Conservation (phyloP, 305 asterid genomes). For the Fraxinus greggii region DNA sequence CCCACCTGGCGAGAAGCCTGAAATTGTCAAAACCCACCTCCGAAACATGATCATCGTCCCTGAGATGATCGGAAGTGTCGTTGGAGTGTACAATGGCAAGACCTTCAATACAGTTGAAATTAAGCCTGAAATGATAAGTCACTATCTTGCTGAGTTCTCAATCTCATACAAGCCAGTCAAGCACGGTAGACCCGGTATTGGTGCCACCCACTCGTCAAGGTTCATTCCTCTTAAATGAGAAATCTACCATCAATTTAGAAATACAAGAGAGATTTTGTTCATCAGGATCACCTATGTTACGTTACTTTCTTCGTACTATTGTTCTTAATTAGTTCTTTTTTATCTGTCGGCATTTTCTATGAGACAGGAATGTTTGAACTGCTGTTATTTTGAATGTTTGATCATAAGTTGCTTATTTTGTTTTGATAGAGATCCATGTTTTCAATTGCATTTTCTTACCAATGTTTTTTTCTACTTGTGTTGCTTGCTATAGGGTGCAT, state of each 20-base stretch:
- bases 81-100: constrained; percentile 83
- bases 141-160: constrained; percentile 83
- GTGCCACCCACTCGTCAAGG: constrained; percentile 58
- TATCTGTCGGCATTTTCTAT: not conserved
- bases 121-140: constrained; percentile 88
- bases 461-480: not conserved
- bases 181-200: constrained; percentile 56
- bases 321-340: not conserved
- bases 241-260: not conserved
- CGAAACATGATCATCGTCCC: constrained; percentile 87
- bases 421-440: not conserved
- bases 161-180: constrained; percentile 66
- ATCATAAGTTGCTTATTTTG: not conserved
- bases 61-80: constrained; percentile 87
- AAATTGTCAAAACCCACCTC: constrained; percentile 13
- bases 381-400: not conserved
- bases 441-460: not conserved
- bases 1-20: constrained; percentile 2
- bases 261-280: not conserved
- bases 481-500: not conserved
- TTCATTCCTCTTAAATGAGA: constrained; percentile 49
- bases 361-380: not conserved
- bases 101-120: constrained; percentile 76
- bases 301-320: not conserved
- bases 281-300: not conserved